Base-by-base conservation (phyloP, 768 basidiomycete genomes). In the Obba rivulosa region DNA sequence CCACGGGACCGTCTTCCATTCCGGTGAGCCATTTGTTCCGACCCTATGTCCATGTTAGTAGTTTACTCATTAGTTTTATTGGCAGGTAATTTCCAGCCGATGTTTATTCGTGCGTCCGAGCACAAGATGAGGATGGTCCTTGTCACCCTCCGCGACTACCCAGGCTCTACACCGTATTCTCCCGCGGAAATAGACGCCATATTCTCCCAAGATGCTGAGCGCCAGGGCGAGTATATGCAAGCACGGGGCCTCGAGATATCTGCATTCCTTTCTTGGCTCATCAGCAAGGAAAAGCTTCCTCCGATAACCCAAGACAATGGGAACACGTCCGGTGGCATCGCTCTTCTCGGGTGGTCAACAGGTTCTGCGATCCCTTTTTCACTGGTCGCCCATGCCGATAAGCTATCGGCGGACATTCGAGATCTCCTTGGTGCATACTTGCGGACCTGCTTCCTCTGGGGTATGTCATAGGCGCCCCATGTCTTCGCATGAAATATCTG, bases 341-440 rank as follows among this genome's bases (percentile, higher is more conserved):
- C 60, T 8, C 46, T 71, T 8, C 38, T 68, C 1, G 65, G 65
- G 1, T 70, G 69, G 70, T 69, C 66, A 9, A 18, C 68, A 14
- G 70, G 68, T 0, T 56, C 55, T 8, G 43, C 52, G 2, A 49
- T 50, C 4, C 49, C 58, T 10, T n/a, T 61, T 11, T 52, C 65
- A 35, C 21, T 42, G 8, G 17, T 49, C 17, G 41, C 40, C 4
- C 17, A 52, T 34, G 45, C 55, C 2, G 48, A 62, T 14, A 46
- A 48, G 2, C 51, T 69, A 17, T 51, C 61, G 5, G 35, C 41
- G 16, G 56, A 58, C 17, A 46, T 54, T 24, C 49, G 51, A 10
- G 39, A 35, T 9, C 41, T 56, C 16, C 50, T 65, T 11, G 50
- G 43, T 1, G 24, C 37, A 9, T 56, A 66, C 37, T 42, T 68